Evolutionary conservation across 768 basidiomycete genomes (phyloP).

Genomic region (Daedalea quercina): DNA sequence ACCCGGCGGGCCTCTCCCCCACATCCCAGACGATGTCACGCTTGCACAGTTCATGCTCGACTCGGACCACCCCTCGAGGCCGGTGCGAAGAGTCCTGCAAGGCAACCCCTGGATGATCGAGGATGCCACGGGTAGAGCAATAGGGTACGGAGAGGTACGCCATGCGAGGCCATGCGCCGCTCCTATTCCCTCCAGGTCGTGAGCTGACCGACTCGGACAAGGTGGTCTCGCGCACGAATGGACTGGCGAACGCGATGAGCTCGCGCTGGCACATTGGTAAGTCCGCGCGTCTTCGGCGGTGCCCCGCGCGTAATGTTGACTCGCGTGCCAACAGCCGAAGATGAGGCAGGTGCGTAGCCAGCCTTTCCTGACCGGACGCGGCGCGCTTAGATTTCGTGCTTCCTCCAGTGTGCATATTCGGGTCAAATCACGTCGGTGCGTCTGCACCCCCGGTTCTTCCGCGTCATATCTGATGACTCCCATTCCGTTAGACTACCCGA

Average conservation of each 20-base stretch:
- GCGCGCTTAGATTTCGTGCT: neutral
- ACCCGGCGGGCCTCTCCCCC: constrained; percentile 19
- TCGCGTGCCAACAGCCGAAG: constrained; percentile 30
- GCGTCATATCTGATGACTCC: neutral
- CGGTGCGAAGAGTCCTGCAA: constrained; percentile 22
- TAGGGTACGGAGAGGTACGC: constrained; percentile 35
- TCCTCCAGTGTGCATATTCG: constrained; percentile 50
- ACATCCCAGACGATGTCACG: constrained; percentile 45
- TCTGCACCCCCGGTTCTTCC: neutral
- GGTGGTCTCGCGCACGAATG: constrained; percentile 30
- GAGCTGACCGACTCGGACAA: no score
- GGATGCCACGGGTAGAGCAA: constrained; percentile 36
- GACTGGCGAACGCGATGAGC: constrained; percentile 41
- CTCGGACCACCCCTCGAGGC: constrained; percentile 33
- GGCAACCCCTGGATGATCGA: constrained; percentile 43
- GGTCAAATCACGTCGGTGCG: constrained; percentile 54
- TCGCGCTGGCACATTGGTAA: constrained; percentile 38
- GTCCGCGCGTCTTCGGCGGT: constrained; percentile 6
- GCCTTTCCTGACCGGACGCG: neutral
- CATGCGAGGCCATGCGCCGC: constrained; percentile 4
- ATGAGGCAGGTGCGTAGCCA: constrained; percentile 49
- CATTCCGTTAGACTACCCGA: constrained; percentile 15
- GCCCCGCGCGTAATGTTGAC: neutral
- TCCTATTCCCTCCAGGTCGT: no score
- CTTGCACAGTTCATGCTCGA: constrained; percentile 50